Evolutionary conservation across 495 filamentous ascomycete genomes (phyloP).

Genomic region (Xylona heveae): DNA sequence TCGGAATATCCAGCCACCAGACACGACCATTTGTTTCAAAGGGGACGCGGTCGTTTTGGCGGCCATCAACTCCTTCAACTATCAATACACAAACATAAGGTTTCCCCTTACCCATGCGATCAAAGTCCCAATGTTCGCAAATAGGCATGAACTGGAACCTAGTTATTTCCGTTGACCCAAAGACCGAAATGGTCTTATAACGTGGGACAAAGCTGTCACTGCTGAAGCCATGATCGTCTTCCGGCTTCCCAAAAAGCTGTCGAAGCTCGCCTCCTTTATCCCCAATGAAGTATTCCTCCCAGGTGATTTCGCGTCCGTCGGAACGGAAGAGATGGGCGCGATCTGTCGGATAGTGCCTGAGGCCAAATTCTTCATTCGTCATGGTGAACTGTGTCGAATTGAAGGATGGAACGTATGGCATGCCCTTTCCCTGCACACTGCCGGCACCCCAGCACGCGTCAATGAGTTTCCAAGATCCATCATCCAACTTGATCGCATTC

Average conservation of each 20-base stretch:
- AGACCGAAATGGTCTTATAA: slow-evolving; percentile 32
- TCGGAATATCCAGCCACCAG: slow-evolving; percentile 55
- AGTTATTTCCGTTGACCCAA: slow-evolving; percentile 21
- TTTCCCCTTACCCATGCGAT: slow-evolving; percentile 36
- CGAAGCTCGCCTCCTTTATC: slow-evolving; percentile 22
- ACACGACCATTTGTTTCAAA: slow-evolving; percentile 43
- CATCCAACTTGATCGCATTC: slow-evolving; percentile 78
- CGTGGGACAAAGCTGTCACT: slow-evolving; percentile 37
- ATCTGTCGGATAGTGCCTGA: slow-evolving; percentile 56
- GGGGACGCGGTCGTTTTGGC: slow-evolving; percentile 32
- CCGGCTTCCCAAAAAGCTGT: slow-evolving; percentile 27
- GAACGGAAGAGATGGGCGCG: slow-evolving; percentile 43
- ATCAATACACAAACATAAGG: slow-evolving; percentile 43
- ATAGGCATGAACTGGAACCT: slow-evolving; percentile 57
- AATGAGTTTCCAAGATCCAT: slow-evolving; percentile 74
- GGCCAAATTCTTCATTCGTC: slow-evolving; percentile 63
- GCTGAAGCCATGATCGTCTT: slow-evolving; percentile 39
- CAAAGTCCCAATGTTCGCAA: slow-evolving; percentile 61
- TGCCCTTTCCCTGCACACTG: slow-evolving; percentile 21
- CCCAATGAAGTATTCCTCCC: slow-evolving; percentile 62
- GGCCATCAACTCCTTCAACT: slow-evolving; percentile 42
- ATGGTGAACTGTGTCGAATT: slow-evolving; percentile 49
- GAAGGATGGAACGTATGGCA: slow-evolving; percentile 46
- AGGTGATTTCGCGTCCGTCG: slow-evolving; percentile 34
- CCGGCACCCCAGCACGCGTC: slow-evolving; percentile 92